Base-by-base conservation (phyloP, 345 rosid genomes). In the Corchorus olitorius region DNA sequence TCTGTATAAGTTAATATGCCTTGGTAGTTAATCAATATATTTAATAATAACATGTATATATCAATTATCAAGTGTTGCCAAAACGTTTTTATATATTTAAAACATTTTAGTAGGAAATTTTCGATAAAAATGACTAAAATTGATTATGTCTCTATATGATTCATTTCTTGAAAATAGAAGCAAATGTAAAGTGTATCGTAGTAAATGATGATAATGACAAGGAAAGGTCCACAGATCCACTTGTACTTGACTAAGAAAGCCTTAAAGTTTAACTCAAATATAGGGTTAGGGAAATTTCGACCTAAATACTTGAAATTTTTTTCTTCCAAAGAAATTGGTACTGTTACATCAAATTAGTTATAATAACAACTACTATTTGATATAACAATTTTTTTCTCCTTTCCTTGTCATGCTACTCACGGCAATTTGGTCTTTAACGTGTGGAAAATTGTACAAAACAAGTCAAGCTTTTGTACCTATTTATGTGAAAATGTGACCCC, bases 401-500 rank as follows among this genome's bases (percentile, higher is more conserved):
- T 61, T 8, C 11, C 17, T 15, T 34, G 3, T 48, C 48, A 45
- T 39, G 8, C 8, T 11, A 22, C 55, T 22, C 45, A 50, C 14
- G 8, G 22, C 45, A 50, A 33, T 50, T 69, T 69, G 73, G 73
- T 69, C 59, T 8, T 45, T 69, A 27, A 33, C 59, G 43, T 69
- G 22, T 50, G 59, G 73, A 34, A 33, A 39, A 0, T 69, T 69
- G 14, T 15, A 50, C 34, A 33, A 49, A 27, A 33, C 0, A 69
- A 27, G 73, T 69, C 73, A 33, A 69, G 60, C 9, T 4, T 70
- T 52, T 70, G 61, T 52, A 33, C 60, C 17, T 16, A 27, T 69
- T 64, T 50, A 6, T 15, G 8, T 34, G 60, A 33, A 39, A 3
- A 6, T 39, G 43, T 3, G 43, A 39, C 27, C 1, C 41, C 72